phyloP scores from a whole-genome alignment of 306 rosid genomes.

The Quercus mongolica region DNA sequence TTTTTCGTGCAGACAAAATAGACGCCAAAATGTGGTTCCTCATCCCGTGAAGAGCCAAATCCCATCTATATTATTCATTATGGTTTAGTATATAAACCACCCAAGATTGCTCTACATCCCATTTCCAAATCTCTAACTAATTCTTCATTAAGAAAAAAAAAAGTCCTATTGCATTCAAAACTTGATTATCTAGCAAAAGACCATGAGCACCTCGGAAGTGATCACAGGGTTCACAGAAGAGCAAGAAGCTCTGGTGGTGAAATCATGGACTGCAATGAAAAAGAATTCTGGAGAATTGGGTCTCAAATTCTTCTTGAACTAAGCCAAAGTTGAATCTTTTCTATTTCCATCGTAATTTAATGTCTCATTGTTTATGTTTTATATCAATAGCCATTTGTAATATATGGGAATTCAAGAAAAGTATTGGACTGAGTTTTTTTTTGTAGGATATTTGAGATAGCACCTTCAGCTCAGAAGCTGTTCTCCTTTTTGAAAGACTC shows the following conservation, averaged over 20 bases:
- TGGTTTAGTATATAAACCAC: slow-evolving; percentile 14
- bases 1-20: too few relatives aligned
- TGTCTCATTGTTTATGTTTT: neutral
- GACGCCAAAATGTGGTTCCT: too few relatives aligned
- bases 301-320: slow-evolving; percentile 76
- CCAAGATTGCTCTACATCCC: slow-evolving; percentile 1
- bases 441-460: slow-evolving; percentile 73
- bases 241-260: slow-evolving; percentile 69
- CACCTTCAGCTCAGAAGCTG: slow-evolving; percentile 72
- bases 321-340: neutral
- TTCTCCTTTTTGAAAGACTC: slow-evolving; percentile 74
- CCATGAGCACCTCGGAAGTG: slow-evolving; percentile 29
- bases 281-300: slow-evolving; percentile 58
- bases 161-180: neutral
- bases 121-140: slow-evolving; percentile 12
- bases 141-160: neutral
- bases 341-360: neutral
- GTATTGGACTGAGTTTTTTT: neutral
- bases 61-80: neutral
- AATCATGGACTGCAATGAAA: slow-evolving; percentile 73
- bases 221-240: slow-evolving; percentile 55
- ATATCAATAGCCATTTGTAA: neutral
- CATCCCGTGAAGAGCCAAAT: slow-evolving; percentile 14
- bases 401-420: neutral
- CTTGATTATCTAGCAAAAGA: neutral